phyloP scores from a whole-genome alignment of 371 early-diverging fungal genomes.

The Mortierella sp. region DNA sequence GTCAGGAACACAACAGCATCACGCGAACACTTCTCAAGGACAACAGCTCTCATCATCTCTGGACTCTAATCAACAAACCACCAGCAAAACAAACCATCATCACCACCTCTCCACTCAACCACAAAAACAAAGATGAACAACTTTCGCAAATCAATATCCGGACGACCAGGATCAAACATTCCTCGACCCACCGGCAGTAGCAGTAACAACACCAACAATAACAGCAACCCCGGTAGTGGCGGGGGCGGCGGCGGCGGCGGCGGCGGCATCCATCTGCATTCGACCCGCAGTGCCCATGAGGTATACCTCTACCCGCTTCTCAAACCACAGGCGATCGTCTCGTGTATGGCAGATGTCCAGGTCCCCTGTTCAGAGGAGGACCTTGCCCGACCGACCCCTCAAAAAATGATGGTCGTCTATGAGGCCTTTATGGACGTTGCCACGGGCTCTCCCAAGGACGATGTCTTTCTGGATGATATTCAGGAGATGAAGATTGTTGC shows the following conservation, averaged over 20 bases:
- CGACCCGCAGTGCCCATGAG: conserved; percentile 1
- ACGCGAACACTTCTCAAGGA: not conserved
- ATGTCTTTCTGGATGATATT: conserved; percentile 30
- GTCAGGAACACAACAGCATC: not conserved
- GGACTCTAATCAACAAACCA: not conserved
- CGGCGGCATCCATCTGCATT: not conserved
- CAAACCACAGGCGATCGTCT: conserved; percentile 43
- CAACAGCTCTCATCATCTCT: not conserved
- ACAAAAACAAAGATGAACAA: conserved; percentile 25
- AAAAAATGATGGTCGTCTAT: conserved; percentile 45
- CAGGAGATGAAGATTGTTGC: conserved; percentile 28
- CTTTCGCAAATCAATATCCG: conserved; percentile 37
- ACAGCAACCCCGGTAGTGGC: not conserved
- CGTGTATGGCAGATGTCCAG: conserved; percentile 38
- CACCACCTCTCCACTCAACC: not conserved
- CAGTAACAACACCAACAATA: not conserved
- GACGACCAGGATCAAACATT: conserved; percentile 39
- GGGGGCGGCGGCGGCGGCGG: not conserved
- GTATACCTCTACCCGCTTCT: conserved; percentile 40
- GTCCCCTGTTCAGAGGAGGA: conserved; percentile 46
- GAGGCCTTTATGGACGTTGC: conserved; percentile 49
- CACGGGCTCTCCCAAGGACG: conserved; percentile 28
- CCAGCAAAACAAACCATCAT: not conserved
- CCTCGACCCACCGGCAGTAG: conserved; percentile 22
- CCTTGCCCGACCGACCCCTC: conserved; percentile 35